Base-by-base conservation (phyloP, 2,329 filamentous ascomycete species). In the Rhinocladiella similis region DNA sequence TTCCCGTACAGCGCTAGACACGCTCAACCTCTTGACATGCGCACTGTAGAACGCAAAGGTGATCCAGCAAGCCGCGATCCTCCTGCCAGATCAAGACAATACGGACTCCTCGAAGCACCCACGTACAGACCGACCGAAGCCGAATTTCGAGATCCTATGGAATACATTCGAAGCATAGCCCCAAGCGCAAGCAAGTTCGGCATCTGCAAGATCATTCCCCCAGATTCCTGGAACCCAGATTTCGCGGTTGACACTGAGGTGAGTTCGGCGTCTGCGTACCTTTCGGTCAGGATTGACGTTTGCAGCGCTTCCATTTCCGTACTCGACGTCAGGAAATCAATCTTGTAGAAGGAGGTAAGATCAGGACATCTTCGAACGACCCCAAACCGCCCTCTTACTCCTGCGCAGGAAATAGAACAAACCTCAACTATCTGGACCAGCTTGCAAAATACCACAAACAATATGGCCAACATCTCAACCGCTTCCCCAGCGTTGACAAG, bases 161-260 rank as follows among this genome's bases (percentile, higher is more conserved):
- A 89, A 66, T 99, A 97, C 69, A 92, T 99, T 66, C 87, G 87
- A 70, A 97, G 93, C 73, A 97, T 99, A 65, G 81, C 87, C 1
- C 86, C 90, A 1, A 91, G 97, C 70, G 94, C 90, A 20, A 84
- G 82, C 63, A 85, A 92, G 67, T 97, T 89, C 73, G 94, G 94
- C 49, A 89, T 99, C 52, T 92, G 91, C 81, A 96, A 97, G 74
- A 90, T 99, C 60, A 89, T 99, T 54, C 94, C 94, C 4, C 94
- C 94, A 0, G 90, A 94, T 61, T 86, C 82, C 33, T 99, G 94
- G 94, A 93, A 95, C 68, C 94, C 94, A 6, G 82, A 91, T 14
- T 97, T 99, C 72, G 92, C 92, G 42, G 95, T 99, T 68, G 91
- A 99, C 70, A 97, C 93, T 19, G 91, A 97, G 85, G 93, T 97